Percentiles rank a stretch among this genome's conserved stretches.
Conservation (phyloP, 768 basidiomycete genomes). For the Lactarius indigo region DNA sequence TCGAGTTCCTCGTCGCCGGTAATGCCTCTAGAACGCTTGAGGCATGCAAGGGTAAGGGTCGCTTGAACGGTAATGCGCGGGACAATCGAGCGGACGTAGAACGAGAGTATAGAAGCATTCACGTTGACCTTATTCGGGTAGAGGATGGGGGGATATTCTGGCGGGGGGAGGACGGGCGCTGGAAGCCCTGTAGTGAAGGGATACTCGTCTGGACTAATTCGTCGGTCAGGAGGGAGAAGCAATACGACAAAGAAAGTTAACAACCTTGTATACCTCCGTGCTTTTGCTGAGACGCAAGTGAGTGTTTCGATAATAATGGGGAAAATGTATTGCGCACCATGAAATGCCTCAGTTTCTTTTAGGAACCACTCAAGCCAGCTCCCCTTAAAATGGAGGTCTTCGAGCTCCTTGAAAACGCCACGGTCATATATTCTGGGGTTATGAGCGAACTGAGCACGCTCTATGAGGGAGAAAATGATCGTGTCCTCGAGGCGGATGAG, state of each 20-base stretch:
- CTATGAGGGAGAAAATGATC: slow-evolving; percentile 97
- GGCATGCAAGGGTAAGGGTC: slow-evolving; percentile 59
- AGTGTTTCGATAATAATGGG: not conserved
- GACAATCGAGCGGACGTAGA: slow-evolving; percentile 86
- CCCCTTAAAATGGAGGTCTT: slow-evolving; percentile 68
- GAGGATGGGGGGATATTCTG: slow-evolving; percentile 73
- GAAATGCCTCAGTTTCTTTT: slow-evolving; percentile 91
- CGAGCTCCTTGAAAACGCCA: slow-evolving; percentile 76
- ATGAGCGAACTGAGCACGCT: slow-evolving; percentile 94
- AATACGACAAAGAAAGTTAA: slow-evolving; percentile 16
- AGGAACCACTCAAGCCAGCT: slow-evolving; percentile 99
- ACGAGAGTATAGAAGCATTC: slow-evolving; percentile 80
- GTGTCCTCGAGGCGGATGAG: slow-evolving; percentile 94
- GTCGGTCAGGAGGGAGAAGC: not conserved
- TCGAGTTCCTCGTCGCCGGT: slow-evolving; percentile 66
- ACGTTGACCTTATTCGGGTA: slow-evolving; percentile 79
- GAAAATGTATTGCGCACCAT: slow-evolving; percentile 55
- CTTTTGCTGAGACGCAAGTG: slow-evolving; percentile 69
- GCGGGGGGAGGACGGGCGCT: slow-evolving; percentile 68
- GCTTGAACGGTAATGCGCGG: slow-evolving; percentile 81
- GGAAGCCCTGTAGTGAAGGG: slow-evolving; percentile 88
- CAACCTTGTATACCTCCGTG: slow-evolving; percentile 90
- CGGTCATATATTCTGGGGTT: slow-evolving; percentile 86
- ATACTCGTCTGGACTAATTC: slow-evolving; percentile 89
- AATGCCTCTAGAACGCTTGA: slow-evolving; percentile 66